These are phyloP conservation scores for Naganishia liquefaciens DNA, from an alignment of 1,284 basidiomycete genomes.

Conservation along the genomic window DNA sequence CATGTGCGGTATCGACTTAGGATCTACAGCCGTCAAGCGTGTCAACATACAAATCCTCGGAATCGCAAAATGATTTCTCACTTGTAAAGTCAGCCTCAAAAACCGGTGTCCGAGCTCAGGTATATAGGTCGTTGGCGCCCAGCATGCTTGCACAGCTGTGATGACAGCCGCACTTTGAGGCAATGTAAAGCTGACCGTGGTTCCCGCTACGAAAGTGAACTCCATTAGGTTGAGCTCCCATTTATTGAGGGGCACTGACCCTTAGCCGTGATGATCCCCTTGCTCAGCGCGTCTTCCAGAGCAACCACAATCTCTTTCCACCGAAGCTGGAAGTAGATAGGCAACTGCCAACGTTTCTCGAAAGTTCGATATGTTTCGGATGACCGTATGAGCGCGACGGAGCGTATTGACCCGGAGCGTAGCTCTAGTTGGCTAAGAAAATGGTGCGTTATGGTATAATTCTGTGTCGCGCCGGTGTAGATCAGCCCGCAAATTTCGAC, in stretches of 20 bases:
- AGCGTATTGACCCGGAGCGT: slow-evolving; percentile 71
- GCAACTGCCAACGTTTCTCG: slow-evolving; percentile 86
- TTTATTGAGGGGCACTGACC: slow-evolving; percentile 27
- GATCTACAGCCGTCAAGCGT: slow-evolving; percentile 58
- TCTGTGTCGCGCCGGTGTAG: slow-evolving; percentile 54
- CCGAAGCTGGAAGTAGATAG: slow-evolving; percentile 95
- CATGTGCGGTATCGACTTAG: slow-evolving; percentile 74
- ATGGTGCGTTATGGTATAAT: slow-evolving; percentile 77
- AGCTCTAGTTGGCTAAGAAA: slow-evolving; percentile 84
- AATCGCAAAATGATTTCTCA: slow-evolving; percentile 44
- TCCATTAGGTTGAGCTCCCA: not conserved
- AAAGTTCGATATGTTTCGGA: slow-evolving; percentile 73
- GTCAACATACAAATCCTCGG: slow-evolving; percentile 1
- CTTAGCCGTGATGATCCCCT: slow-evolving; percentile 41
- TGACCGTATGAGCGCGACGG: slow-evolving; percentile 68
- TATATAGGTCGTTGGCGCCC: slow-evolving; percentile 80
- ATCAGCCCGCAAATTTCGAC: not conserved
- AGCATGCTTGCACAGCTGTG: slow-evolving; percentile 72
- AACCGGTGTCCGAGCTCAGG: slow-evolving; percentile 77
- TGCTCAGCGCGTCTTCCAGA: slow-evolving; percentile 68
- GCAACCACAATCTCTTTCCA: slow-evolving; percentile 87
- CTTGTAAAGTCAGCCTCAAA: slow-evolving; percentile 85
- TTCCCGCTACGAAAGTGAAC: slow-evolving; percentile 39
- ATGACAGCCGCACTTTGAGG: slow-evolving; percentile 70
- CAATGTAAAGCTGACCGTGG: slow-evolving; percentile 46